Base-by-base conservation (phyloP, 495 filamentous ascomycete genomes). In the Daldinia decipiens region DNA sequence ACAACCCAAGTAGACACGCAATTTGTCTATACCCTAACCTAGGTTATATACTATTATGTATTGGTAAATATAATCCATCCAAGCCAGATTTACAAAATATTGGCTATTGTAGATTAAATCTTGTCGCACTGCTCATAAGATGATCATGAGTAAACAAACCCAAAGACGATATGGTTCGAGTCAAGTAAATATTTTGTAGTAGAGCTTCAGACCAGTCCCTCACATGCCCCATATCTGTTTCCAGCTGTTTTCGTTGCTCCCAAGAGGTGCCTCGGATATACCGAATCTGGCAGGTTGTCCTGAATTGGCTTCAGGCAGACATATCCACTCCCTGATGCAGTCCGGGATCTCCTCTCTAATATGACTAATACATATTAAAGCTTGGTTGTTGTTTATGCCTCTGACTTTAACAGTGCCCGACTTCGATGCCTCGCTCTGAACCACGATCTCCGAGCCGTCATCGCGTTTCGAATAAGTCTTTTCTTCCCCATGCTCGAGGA, bases 281-380 rank as follows among this genome's bases (percentile, higher is more conserved):
- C 89, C 89, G 68, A 88, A 87, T 65, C 88, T 82, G 40, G 88
- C 87, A 24, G 85, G 77, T 70, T 73, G 65, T 32, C 85, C 84
- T 5, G 82, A 84, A 62, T 84, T 87, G 43, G 85, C 84, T 80
- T 86, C 87, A 19, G 93, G 93, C 17, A 97, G 81, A 60, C 91
- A 91, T 50, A 98, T 86, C 87, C 90, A 98, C 77, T 91, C 85
- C 27, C 92, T 80, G 17, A 97, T 86, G 52, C 87, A 88, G 36
- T 88, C 87, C 0, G 95, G 95, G 11, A 98, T 92, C 78, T 98
- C 95, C 70, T 97, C 93, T 55, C 87, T 86, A n/a, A 92, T 85
- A 80, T 98, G 95, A 71, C 92, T 95, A 58, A 98, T 93, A 43
- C 92, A 89, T 13, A 98, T 84, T 64, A 98, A 79, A 1, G 93